A percentile compares a stretch with the other conserved stretches of the same genome.
Conservation (phyloP, 2,329 filamentous ascomycete genomes). For the Dendryphion nanum region DNA sequence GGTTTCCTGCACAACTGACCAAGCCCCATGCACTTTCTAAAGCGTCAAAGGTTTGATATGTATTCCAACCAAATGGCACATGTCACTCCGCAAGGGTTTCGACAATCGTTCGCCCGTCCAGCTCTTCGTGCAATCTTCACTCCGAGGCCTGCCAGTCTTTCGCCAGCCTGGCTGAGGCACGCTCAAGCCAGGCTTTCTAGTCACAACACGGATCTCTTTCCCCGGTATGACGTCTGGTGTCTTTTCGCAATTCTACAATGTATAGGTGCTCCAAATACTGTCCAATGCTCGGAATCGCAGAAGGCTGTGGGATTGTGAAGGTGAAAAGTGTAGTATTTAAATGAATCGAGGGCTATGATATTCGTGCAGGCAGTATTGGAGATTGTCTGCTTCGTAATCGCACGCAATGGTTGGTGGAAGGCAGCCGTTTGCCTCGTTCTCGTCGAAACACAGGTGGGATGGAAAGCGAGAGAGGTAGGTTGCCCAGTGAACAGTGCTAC, state of each 20-base stretch:
- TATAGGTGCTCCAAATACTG: too few relatives aligned
- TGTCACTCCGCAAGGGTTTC: not conserved
- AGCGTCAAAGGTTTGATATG: constrained; percentile 1
- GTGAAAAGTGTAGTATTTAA: not conserved
- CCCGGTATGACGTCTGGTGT: too few relatives aligned
- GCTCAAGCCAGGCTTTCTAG: constrained; percentile 8
- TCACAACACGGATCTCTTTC: not conserved
- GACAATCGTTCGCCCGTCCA: not conserved
- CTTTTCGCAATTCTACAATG: too few relatives aligned
- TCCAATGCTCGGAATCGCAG: not conserved
- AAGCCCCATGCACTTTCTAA: not conserved
- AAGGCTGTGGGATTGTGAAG: not conserved
- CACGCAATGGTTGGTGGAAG: too few relatives aligned
- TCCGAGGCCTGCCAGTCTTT: not conserved
- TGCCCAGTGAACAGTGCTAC: too few relatives aligned
- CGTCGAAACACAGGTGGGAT: too few relatives aligned
- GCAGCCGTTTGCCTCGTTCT: too few relatives aligned
- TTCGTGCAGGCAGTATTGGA: not conserved
- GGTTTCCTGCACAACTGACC: not conserved
- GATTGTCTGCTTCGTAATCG: too few relatives aligned
- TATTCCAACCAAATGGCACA: constrained; percentile 13
- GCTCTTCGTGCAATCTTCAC: not conserved
- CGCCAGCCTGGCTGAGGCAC: constrained; percentile 7
- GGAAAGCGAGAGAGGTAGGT: too few relatives aligned
- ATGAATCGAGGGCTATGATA: not conserved